Base-by-base conservation (phyloP, 306 rosid genomes). In the Casuarina glauca region DNA sequence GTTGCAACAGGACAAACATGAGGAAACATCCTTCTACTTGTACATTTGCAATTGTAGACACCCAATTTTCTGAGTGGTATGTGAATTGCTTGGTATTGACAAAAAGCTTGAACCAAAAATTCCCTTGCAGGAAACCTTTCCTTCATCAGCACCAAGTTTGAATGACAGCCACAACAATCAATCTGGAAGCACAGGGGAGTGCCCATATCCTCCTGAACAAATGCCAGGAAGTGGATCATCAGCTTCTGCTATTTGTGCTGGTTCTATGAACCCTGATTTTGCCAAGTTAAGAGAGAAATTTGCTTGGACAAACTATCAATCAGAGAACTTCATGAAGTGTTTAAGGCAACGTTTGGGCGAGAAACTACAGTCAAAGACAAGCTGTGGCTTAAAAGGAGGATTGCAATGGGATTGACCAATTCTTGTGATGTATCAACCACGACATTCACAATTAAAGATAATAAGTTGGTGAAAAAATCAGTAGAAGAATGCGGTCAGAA, bases 291-390 rank as follows among this genome's bases (percentile, higher is more conserved):
- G 87, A 15, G 97, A 50, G 96, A 90, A 80, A 86, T 93, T 82
- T 91, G 93, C 90, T 83, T 93, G 89, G 96, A 96, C 81, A 90
- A 83, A 83, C 81, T 96, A 39, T 96, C 98, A 80, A 91, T 87
- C 75, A 90, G 87, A 84, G 99, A 96, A 80, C 99, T 95, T 67
- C 99, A 90, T 76, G 96, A 90, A 78, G 86, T 90, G 68, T 96
- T 95, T 60, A 90, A 79, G 85, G 97, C 93, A 69, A 88, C 96
- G 54, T 95, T 95, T 93, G 94, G 98, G 61, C 89, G 99, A 83
- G 90, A 90, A 83, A 93, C 98, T 81, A 93, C 93, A 42, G 98
- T 96, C 74, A 93, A 93, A 82, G 99, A 96, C 83, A 96, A 93
- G 83, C 79, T 79, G 70, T 93, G 99, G 99, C 89, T 95, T 74